These are phyloP conservation scores for Nigrospora sphaerica DNA, from an alignment of 2,329 filamentous ascomycete genomes.

Conservation along the genomic window DNA sequence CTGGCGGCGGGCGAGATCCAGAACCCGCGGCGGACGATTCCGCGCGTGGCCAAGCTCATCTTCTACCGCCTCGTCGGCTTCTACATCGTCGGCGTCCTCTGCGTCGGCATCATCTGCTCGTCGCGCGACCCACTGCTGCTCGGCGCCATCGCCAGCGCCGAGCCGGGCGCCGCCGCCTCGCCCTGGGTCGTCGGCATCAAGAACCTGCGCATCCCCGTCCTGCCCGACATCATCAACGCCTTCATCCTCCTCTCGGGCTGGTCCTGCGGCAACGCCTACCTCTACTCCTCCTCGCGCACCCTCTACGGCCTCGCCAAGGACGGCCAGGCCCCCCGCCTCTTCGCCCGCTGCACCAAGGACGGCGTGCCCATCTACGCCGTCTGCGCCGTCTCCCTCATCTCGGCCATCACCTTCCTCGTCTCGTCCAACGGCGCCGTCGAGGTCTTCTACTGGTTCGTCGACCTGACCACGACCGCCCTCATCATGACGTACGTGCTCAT, in stretches of 20 bases:
- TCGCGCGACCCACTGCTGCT: slow-evolving; percentile 48
- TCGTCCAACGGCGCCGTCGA: slow-evolving; percentile 26
- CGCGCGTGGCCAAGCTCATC: slow-evolving; percentile 53
- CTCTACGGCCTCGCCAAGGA: slow-evolving; percentile 19
- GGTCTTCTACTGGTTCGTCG: slow-evolving; percentile 33
- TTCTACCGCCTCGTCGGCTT: slow-evolving; percentile 57
- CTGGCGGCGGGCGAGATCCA: slow-evolving; percentile 37
- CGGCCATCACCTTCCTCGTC: slow-evolving; percentile 29
- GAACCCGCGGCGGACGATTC: slow-evolving; percentile 49
- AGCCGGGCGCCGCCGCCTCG: slow-evolving; percentile 44
- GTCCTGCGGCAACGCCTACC: slow-evolving; percentile 14
- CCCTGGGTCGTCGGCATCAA: slow-evolving; percentile 47
- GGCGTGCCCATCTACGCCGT: slow-evolving; percentile 37
- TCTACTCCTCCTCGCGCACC: slow-evolving; percentile 11
- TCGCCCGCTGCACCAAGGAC: slow-evolving; percentile 28
- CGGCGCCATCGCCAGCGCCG: slow-evolving; percentile 44
- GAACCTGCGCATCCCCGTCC: slow-evolving; percentile 39
- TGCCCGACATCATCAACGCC: slow-evolving; percentile 54
- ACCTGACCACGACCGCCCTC: slow-evolving; percentile 31
- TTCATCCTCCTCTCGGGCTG: slow-evolving; percentile 17
- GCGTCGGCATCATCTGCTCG: slow-evolving; percentile 50
- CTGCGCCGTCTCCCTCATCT: slow-evolving; percentile 21
- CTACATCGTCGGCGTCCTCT: slow-evolving; percentile 54
- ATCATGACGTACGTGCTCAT: slow-evolving; percentile 39
- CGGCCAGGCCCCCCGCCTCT: slow-evolving; percentile 28